Evolutionary conservation across 1,284 basidiomycete species (phyloP), one percentile per base, ranked within the genome.

Genomic region (Leccinum insolens): DNA sequence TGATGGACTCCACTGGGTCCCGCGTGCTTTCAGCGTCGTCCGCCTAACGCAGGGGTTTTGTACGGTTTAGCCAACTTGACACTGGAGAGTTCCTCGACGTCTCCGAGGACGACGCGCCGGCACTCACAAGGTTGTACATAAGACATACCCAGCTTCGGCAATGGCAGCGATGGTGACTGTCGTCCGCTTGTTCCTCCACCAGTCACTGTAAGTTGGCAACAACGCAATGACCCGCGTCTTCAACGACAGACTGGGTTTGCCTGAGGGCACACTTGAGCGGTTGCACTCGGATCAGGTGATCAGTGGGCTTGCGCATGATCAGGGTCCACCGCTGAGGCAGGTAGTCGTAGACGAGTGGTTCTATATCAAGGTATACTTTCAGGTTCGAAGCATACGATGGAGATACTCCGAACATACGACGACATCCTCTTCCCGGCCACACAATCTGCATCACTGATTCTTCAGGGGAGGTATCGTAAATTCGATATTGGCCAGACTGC

Each of bases 31-130:
- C n/a, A 3, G 39, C 3, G 4, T 20, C 11, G 15, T 31, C 34
- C 52, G 44, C 44, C 44, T 46, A n/a, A n/a, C 9, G 11, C 64
- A n/a, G 49, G 15, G 34, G n/a, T 41, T 4, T 7, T 39, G 22
- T 34, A 3, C 34, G 34, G 34, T 34, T 34, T 34, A 34, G 34
- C 34, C 34, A 34, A 34, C 34, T 34, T 11, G 34, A 34, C 34
- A 34, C 34, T 34, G 34, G 34, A 34, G 34, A 91, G 72, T 91
- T 90, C 77, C 80, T 91, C 70, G 91, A 91, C 71, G 77, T 91
- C 25, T 80, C 89, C 1, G 88, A 89, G 73, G 89, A 92, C 73
- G 90, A 91, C 69, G 86, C 82, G 0, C 73, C 90, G 0, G 82
- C 86, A 0, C 90, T 82, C 78, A 89, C 89, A 0, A 77, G 1